Conservation (phyloP, 768 basidiomycete genomes). For the Crucibulum laeve region DNA sequence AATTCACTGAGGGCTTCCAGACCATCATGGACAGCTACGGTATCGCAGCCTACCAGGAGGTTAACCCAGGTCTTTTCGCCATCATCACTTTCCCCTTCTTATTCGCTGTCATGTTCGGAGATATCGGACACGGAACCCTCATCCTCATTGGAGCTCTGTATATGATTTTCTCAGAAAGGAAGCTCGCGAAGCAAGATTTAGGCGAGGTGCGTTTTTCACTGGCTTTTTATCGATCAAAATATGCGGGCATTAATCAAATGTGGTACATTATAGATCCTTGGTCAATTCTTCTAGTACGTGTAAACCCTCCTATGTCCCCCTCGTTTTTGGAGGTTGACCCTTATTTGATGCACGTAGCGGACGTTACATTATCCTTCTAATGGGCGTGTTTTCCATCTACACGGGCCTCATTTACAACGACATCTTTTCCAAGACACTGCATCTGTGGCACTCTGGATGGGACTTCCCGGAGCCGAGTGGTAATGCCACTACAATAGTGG, state of each 20-base stretch:
- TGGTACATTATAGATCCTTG: slow-evolving; percentile 53
- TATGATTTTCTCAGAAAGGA: slow-evolving; percentile 87
- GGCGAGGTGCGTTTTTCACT: slow-evolving; percentile 53
- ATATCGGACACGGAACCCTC: slow-evolving; percentile 93
- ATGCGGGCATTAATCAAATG: slow-evolving; percentile 6
- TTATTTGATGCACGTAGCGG: slow-evolving; percentile 57
- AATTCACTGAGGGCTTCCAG: slow-evolving; percentile 96
- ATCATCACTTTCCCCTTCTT: slow-evolving; percentile 95
- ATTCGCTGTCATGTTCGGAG: slow-evolving; percentile 99
- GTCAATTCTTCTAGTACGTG: slow-evolving; percentile 90
- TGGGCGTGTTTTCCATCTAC: slow-evolving; percentile 97
- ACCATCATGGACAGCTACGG: slow-evolving; percentile 98
- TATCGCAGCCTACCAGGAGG: slow-evolving; percentile 90
- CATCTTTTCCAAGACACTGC: slow-evolving; percentile 90
- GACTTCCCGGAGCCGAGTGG: slow-evolving; percentile 53
- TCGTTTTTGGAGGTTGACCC: slow-evolving; percentile 12
- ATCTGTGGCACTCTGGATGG: slow-evolving; percentile 89
- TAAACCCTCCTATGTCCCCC: slow-evolving; percentile 5
- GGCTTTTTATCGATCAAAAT: background rate
- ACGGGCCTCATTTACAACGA: slow-evolving; percentile 99
- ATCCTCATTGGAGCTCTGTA: slow-evolving; percentile 70
- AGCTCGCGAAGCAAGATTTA: slow-evolving; percentile 66
- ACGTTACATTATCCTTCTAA: slow-evolving; percentile 96
- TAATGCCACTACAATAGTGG: slow-evolving; percentile 37
- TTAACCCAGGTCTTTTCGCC: slow-evolving; percentile 94